Evolutionary conservation across 2,329 filamentous ascomycete genomes (phyloP).

Genomic region (Colletotrichum tabaci): DNA sequence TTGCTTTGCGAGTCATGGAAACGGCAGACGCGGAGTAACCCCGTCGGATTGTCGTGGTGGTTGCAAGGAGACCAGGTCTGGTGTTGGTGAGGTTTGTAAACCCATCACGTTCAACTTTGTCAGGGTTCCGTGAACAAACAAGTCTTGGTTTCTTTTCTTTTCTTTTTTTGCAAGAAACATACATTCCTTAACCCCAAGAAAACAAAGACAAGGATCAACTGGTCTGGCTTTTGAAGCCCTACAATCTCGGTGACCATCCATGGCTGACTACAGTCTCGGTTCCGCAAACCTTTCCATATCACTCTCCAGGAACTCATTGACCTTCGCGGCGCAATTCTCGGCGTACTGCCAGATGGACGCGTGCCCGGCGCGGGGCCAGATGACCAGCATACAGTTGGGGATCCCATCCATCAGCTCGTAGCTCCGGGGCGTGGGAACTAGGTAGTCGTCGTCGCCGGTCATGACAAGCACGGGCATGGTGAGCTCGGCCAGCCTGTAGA

Average conservation of each 20-base stretch:
- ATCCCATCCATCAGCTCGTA: conserved; percentile 31
- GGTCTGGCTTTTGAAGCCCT: no score
- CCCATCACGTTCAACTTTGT: no score
- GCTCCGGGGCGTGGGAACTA: conserved; percentile 30
- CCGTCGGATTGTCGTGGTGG: no score
- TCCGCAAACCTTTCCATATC: background rate
- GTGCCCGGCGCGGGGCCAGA: conserved; percentile 30
- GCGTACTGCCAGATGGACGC: conserved; percentile 33
- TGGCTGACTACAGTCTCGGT: background rate
- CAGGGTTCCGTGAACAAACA: no score
- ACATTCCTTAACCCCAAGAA: no score
- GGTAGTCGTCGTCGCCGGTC: conserved; percentile 33
- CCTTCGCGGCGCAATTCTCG: conserved; percentile 16
- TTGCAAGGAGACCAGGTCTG: no score
- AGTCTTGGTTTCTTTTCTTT: no score
- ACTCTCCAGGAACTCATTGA: conserved; percentile 30
- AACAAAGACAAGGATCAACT: no score
- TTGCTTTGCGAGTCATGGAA: no score
- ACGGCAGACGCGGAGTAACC: no score
- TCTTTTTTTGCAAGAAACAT: no score
- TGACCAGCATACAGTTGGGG: conserved; percentile 22
- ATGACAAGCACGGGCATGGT: conserved; percentile 33
- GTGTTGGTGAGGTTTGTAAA: no score
- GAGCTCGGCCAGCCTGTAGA: conserved; percentile 18
- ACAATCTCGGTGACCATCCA: background rate